phyloP scores from a whole-genome alignment of 2,329 filamentous ascomycete species.

The Hymenoscyphus occultus region DNA sequence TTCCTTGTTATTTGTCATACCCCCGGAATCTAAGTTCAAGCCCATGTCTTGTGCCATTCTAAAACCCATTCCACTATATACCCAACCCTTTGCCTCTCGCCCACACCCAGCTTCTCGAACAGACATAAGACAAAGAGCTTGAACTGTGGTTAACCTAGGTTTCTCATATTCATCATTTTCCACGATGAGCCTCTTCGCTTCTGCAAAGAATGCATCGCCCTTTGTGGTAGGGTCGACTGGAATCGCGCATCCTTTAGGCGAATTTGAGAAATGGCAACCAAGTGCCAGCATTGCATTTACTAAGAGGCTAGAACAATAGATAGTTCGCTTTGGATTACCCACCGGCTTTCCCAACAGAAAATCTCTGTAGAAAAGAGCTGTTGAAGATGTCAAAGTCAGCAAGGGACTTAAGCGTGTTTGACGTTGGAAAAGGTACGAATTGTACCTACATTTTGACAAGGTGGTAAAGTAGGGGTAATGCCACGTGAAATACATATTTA shows the following conservation, averaged over 20 bases:
- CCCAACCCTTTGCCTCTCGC: constrained; percentile 93
- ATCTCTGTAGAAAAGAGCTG: constrained; percentile 73
- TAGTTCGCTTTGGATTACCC: constrained; percentile 50
- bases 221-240: constrained; percentile 78
- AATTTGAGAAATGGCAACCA: constrained; percentile 87
- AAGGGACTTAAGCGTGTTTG: background rate
- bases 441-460: constrained; percentile 61
- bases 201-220: constrained; percentile 92
- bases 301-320: constrained; percentile 83
- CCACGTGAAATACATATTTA: constrained; percentile 97
- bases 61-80: constrained; percentile 97
- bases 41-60: constrained; percentile 95
- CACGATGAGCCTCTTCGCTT: constrained; percentile 84
- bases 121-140: constrained; percentile 92
- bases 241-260: constrained; percentile 66
- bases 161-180: constrained; percentile 93
- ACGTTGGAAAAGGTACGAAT: background rate
- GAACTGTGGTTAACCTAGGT: constrained; percentile 82
- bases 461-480: constrained; percentile 97
- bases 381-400: no score
- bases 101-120: constrained; percentile 94
- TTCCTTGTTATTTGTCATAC: constrained; percentile 57
- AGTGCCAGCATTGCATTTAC: constrained; percentile 93
- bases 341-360: constrained; percentile 69
- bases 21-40: constrained; percentile 77